These are phyloP conservation scores for Ophiostoma perfectum DNA, from an alignment of 2,329 filamentous ascomycete species.

Conservation along the genomic window DNA sequence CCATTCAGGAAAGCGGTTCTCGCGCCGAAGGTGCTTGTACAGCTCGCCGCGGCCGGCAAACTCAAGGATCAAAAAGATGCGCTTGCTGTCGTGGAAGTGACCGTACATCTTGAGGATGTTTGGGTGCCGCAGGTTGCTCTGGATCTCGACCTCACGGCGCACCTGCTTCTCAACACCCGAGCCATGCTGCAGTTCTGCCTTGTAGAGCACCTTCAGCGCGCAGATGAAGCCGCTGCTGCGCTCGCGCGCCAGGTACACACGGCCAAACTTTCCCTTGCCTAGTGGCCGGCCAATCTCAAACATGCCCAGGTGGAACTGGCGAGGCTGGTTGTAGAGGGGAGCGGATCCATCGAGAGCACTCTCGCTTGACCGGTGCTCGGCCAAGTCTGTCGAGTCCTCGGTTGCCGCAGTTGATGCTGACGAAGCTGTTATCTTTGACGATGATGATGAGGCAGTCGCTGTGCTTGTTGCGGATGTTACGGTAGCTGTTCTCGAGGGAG, in stretches of 20 bases:
- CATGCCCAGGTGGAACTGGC: conserved; percentile 82
- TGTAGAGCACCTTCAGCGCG: conserved; percentile 81
- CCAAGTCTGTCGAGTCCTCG: not conserved
- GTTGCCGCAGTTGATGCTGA: conserved; percentile 47
- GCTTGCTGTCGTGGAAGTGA: conserved; percentile 84
- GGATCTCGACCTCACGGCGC: conserved; percentile 82
- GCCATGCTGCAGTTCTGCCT: conserved; percentile 72
- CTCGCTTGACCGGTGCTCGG: conserved; percentile 5
- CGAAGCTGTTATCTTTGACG: conserved; percentile 29
- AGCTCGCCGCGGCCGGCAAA: conserved; percentile 81
- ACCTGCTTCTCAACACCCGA: conserved; percentile 78
- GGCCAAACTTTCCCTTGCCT: conserved; percentile 81
- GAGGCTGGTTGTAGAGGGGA: conserved; percentile 37
- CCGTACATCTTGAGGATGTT: conserved; percentile 80
- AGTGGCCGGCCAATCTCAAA: conserved; percentile 86
- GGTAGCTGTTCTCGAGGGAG: conserved; percentile 55
- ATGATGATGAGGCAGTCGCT: conserved; percentile 8
- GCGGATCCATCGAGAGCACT: conserved; percentile 6
- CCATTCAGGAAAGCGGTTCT: conserved; percentile 76
- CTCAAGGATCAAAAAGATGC: conserved; percentile 81
- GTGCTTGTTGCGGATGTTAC: conserved; percentile 40
- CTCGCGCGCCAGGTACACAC: conserved; percentile 80
- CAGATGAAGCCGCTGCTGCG: conserved; percentile 75
- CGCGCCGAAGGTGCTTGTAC: conserved; percentile 78
- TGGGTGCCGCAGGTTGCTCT: conserved; percentile 78